phyloP scores from a whole-genome alignment of 495 filamentous ascomycete species.

The Lophiotrema nucula region DNA sequence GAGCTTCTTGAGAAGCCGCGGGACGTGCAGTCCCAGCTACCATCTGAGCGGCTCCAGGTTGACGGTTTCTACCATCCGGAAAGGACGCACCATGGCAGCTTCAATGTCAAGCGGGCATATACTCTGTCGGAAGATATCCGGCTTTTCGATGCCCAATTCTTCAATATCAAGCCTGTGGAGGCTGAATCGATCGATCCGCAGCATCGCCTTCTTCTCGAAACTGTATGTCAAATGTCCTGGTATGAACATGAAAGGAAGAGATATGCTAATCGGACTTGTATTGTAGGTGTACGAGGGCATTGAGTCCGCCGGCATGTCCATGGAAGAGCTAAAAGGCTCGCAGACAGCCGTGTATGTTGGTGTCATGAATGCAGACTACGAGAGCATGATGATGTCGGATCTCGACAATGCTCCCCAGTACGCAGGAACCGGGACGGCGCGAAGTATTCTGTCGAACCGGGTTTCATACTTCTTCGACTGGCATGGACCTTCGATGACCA shows the following conservation, averaged over 20 bases:
- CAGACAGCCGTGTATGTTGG: conserved; percentile 10
- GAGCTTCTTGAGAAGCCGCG: not conserved
- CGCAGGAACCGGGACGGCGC: conserved; percentile 6
- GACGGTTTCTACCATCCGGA: not conserved
- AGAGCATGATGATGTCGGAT: not conserved
- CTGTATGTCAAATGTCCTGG: no score
- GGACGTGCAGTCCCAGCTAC: not conserved
- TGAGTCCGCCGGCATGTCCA: conserved; percentile 5
- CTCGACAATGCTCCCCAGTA: not conserved
- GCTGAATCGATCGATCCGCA: conserved; percentile 10
- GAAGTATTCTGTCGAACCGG: conserved; percentile 15
- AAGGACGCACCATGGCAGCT: not conserved
- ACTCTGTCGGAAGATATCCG: not conserved
- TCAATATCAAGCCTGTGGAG: not conserved
- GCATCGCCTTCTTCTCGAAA: conserved; percentile 14
- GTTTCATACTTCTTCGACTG: conserved; percentile 27
- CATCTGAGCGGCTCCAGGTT: not conserved
- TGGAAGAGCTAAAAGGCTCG: not conserved
- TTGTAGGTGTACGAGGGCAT: conserved; percentile 11
- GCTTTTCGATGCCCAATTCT: not conserved
- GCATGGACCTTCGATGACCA: conserved; percentile 18
- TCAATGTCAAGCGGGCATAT: not conserved
- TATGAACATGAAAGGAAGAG: no score
- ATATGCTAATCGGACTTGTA: no score
- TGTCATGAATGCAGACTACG: conserved; percentile 9